These are phyloP conservation scores for Primulina tabacum DNA, from an alignment of 257 asterid species.

Conservation along the genomic window DNA sequence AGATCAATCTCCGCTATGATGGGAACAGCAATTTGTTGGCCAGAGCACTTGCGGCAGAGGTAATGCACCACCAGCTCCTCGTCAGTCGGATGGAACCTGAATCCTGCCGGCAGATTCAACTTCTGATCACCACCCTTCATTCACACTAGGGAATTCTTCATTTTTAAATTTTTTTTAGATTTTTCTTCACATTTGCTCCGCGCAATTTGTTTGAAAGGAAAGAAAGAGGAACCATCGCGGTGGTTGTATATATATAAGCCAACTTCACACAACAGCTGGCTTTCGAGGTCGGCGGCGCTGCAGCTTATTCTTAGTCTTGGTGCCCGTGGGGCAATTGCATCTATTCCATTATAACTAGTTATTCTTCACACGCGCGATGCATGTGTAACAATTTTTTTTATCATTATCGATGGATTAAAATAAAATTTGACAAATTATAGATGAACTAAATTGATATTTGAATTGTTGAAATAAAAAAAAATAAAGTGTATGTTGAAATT, in stretches of 20 bases:
- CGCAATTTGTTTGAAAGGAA: background rate
- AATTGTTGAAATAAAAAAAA: too few species aligned
- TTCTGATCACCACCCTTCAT: conserved; percentile 12
- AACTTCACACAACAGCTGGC: background rate
- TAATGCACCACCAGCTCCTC: conserved; percentile 13
- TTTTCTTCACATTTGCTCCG: too few species aligned
- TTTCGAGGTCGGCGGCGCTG: background rate
- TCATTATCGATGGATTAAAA: too few species aligned
- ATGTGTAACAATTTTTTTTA: too few species aligned
- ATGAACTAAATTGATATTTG: too few species aligned
- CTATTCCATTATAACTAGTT: background rate
- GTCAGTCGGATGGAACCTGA: conserved; percentile 18
- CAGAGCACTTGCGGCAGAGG: conserved; percentile 31
- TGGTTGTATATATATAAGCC: conserved; percentile 3
- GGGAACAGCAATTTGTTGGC: conserved; percentile 31
- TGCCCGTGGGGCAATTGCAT: conserved; percentile 4
- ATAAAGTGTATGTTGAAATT: too few species aligned
- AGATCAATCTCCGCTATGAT: conserved; percentile 49
- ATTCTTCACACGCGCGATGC: too few species aligned
- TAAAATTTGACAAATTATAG: too few species aligned
- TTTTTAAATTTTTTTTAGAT: too few species aligned
- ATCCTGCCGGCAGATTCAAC: conserved; percentile 15
- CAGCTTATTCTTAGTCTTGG: background rate
- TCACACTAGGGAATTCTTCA: background rate
- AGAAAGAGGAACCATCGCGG: background rate